These are phyloP conservation scores for Hypoxylon subgilvum DNA, from an alignment of 495 filamentous ascomycete species.

Conservation along the genomic window DNA sequence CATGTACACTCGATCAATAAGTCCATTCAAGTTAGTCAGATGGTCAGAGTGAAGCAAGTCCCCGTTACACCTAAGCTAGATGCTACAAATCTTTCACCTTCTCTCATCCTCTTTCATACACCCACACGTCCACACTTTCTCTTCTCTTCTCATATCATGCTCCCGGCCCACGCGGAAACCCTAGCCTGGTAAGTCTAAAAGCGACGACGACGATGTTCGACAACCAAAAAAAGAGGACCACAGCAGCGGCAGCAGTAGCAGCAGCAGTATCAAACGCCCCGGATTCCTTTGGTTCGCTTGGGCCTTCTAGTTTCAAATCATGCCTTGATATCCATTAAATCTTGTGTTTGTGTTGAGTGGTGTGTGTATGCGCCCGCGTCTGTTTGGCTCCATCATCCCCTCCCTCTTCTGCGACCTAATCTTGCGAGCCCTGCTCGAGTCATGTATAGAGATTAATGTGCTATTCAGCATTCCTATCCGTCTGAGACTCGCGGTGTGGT, in stretches of 20 bases:
- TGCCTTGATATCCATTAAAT: conserved; percentile 46
- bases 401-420: background rate
- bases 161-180: conserved; percentile 3
- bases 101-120: conserved; percentile 19
- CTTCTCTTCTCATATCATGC: background rate
- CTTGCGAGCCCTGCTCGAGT: too few relatives aligned
- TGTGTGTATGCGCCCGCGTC: conserved; percentile 16
- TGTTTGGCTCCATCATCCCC: background rate
- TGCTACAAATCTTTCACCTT: conserved; percentile 24
- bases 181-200: conserved; percentile 6
- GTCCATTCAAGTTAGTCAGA: too few relatives aligned
- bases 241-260: too few relatives aligned
- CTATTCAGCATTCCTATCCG: conserved; percentile 4
- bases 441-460: too few relatives aligned
- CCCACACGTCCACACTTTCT: conserved; percentile 1
- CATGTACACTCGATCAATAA: conserved; percentile 21
- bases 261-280: conserved; percentile 42
- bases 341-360: too few relatives aligned
- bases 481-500: background rate
- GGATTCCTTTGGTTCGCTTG: conserved; percentile 26
- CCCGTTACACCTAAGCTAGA: conserved; percentile 33
- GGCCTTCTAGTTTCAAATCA: conserved; percentile 37
- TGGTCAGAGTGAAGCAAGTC: too few relatives aligned
- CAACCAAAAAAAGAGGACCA: conserved; percentile 9
- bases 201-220: conserved; percentile 2